Evolutionary conservation across 345 rosid species (phyloP), one percentile per base, ranked within the genome.

Genomic region (Populus euphratica): DNA sequence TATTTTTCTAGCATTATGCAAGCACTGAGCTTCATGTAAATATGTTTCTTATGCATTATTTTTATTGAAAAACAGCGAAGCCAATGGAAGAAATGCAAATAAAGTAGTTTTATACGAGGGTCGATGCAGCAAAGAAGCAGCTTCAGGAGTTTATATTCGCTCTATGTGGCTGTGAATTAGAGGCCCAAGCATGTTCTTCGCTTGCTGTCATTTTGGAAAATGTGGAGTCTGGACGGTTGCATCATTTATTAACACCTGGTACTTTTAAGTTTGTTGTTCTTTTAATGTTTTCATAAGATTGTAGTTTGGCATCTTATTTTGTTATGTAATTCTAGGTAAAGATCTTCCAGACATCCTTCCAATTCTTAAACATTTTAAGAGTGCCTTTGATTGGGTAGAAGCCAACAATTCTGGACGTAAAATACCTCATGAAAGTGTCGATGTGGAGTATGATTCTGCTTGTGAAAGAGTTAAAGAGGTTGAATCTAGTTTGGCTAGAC

Each of bases 331-430:
- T 81, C 72, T 88, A 93, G 99, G 97, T 77, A 81, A 87, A 81
- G 87, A 88, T 86, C 89, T 90, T 78, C 97, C 94, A 6, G 82
- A 86, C 69, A 73, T 88, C 70, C 78, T 79, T 85, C 74, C 92
- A 77, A 80, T 84, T 79, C 87, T 96, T 56, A 85, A 85, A 70
- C 92, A 90, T 81, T 93, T 96, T 81, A 93, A 96, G 86, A 91
- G 88, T 82, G 98, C 93, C 59, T 96, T 96, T 77, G 94, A 96
- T 82, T 96, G 98, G 99, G 91, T 74, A 59, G 99, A 92, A 87
- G 99, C 99, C 74, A 76, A 88, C 80, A 83, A 69, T 81, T 87
- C 97, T 70, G 99, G 99, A 76, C 96, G 98, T 62, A 76, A 93
- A 78, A 85, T 92, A 86, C 98, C 99, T 77, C 92, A 56, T 83